Evolutionary conservation across 2,329 filamentous ascomycete genomes (phyloP), one percentile per base, ranked within the genome.

Genomic region (Bisporella sp.): DNA sequence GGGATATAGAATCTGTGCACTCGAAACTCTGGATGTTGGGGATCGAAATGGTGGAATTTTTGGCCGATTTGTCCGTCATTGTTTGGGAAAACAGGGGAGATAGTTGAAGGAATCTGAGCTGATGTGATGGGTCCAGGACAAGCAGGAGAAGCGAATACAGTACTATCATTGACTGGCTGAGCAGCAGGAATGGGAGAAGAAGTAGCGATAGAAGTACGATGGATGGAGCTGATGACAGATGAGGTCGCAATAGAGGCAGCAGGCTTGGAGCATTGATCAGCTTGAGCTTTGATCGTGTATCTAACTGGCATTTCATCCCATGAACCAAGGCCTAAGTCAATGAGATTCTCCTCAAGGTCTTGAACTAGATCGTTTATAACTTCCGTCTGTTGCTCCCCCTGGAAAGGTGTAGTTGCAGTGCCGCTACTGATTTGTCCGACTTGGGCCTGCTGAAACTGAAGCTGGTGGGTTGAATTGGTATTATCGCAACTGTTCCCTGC

Each of bases 1-100:
- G 42, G 4, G 41, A 57, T 53, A 32, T 50, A 62, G 44, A 52
- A 63, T 9, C n/a, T n/a, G 8, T 9, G n/a, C n/a, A n/a, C 35
- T 9, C 35, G n/a, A 39, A 39, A 39, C 35, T n/a, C 35, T n/a
- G 35, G 35, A 9, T 9, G 9, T 39, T 39, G 8, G 9, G 35
- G 35, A 39, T 39, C 9, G n/a, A 9, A n/a, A 39, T 9, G 35
- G 8, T 9, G 35, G 35, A 39, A 39, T n/a, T 39, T 39, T 39
- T 39, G 35, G n/a, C 35, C 35, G n/a, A n/a, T 39, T n/a, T 39
- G 8, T 9, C 8, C n/a, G 35, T n/a, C n/a, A 9, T 39, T n/a
- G n/a, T 9, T 39, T 2, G n/a, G 35, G 35, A n/a, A 39, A 9
- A 39, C 35, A 39, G 35, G 35, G n/a, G 35, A n/a, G 8, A n/a